A percentile compares a stretch with the other conserved stretches of the same genome.
phyloP scores from a whole-genome alignment of 805 yeast species.

The Teunomyces stri region DNA sequence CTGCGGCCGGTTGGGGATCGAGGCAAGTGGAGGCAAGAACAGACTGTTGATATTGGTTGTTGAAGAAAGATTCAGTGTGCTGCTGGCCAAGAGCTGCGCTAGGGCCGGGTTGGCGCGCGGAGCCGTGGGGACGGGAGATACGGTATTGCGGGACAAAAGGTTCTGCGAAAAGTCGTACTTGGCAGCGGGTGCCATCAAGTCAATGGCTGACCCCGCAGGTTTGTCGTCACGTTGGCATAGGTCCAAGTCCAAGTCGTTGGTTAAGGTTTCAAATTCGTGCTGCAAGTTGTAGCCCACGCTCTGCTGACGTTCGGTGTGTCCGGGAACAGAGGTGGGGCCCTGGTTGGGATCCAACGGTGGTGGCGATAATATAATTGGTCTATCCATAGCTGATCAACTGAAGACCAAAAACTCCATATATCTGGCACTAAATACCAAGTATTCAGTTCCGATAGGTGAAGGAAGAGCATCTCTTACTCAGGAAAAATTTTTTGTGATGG shows the following conservation, averaged over 20 bases:
- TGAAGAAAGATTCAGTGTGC: constrained; percentile 8
- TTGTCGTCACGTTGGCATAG: constrained; percentile 19
- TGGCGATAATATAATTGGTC: constrained; percentile 43
- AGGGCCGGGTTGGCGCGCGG: constrained; percentile 14
- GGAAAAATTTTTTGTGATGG: constrained; percentile 2
- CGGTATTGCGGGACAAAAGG: constrained; percentile 19
- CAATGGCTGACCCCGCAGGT: constrained; percentile 6
- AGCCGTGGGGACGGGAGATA: constrained; percentile 19
- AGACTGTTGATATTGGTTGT: constrained; percentile 14
- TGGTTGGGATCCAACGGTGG: constrained; percentile 33
- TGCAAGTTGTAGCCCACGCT: constrained; percentile 46
- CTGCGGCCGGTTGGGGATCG: constrained; percentile 40
- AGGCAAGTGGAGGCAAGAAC: constrained; percentile 28
- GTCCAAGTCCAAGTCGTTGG: constrained; percentile 46
- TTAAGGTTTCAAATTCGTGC: constrained; percentile 47
- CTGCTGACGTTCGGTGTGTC: constrained; percentile 30
- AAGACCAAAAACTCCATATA: constrained; percentile 1
- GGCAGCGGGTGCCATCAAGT: constrained; percentile 16
- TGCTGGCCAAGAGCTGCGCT: constrained; percentile 22
- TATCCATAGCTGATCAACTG: constrained; percentile 5
- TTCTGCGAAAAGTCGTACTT: constrained; percentile 11
- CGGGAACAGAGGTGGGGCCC: constrained; percentile 1
- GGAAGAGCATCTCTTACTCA: neutral
- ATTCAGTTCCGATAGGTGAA: constrained; percentile 2
- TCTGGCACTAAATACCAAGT: constrained; percentile 1